These are phyloP conservation scores for Theileria orientalis DNA, from an alignment of 169 alveolate genomes.

Conservation along the genomic window DNA sequence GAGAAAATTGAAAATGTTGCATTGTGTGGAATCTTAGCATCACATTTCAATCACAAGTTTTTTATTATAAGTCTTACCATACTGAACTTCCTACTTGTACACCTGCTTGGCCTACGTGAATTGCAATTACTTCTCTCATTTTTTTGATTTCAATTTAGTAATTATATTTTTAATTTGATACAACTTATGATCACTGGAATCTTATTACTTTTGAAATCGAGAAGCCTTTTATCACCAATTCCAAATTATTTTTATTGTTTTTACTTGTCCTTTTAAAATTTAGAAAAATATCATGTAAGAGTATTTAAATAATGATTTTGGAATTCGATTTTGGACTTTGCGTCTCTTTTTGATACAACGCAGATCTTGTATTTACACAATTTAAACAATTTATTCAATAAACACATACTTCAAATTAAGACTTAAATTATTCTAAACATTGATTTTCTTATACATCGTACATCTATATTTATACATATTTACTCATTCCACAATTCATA, in stretches of 20 bases:
- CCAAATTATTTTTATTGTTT: neutral
- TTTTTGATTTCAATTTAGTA: neutral
- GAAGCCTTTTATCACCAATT: neutral
- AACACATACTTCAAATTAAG: neutral
- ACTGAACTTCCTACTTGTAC: constrained; percentile 94
- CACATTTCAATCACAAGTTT: too few relatives aligned
- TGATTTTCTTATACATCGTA: too few relatives aligned
- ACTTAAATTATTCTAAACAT: too few relatives aligned
- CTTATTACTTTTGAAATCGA: neutral
- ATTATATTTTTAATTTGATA: neutral
- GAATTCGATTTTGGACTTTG: neutral
- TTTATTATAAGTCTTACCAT: too few relatives aligned
- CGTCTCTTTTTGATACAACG: constrained; percentile 1
- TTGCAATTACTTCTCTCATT: constrained; percentile 94
- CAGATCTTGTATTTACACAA: neutral
- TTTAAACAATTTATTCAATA: too few relatives aligned
- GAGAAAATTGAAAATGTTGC: too few relatives aligned
- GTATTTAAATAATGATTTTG: neutral
- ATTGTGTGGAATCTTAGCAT: too few relatives aligned
- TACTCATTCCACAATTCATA: too few relatives aligned
- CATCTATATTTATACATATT: too few relatives aligned
- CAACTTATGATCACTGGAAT: neutral
- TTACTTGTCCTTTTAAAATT: neutral
- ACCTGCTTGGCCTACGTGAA: constrained; percentile 96
- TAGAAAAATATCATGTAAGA: neutral